These are phyloP conservation scores for Aegle marmelos DNA, from an alignment of 345 rosid genomes.

Conservation along the genomic window DNA sequence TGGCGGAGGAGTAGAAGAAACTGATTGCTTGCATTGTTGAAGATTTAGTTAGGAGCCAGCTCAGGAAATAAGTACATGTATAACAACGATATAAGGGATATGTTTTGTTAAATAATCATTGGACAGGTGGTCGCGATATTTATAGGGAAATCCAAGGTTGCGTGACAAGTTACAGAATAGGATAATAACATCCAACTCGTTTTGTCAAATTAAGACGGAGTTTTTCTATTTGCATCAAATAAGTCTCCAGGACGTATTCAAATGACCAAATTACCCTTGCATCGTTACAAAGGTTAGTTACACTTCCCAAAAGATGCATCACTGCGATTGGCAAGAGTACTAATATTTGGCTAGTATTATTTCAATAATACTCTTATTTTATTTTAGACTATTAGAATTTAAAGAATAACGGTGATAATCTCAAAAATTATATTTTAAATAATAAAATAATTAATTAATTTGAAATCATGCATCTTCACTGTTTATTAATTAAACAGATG, in stretches of 20 bases:
- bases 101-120: background rate
- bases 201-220: background rate
- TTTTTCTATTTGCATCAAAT: background rate
- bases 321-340: too few species aligned
- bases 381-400: too few species aligned
- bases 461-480: too few species aligned
- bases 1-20: background rate
- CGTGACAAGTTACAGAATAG: background rate
- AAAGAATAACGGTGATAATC: too few species aligned
- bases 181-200: background rate
- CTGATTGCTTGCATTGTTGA: conserved; percentile 5
- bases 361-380: too few species aligned
- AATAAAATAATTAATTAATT: too few species aligned
- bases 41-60: background rate
- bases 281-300: too few species aligned
- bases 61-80: background rate
- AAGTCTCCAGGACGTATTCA: too few species aligned
- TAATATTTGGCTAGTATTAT: too few species aligned
- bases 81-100: background rate
- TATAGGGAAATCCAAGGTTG: background rate
- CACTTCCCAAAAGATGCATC: too few species aligned
- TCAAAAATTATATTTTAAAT: fast-evolving
- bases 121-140: background rate
- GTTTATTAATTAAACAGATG: too few species aligned
- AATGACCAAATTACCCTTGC: too few species aligned